Percentiles rank a stretch among this genome's conserved stretches.
Evolutionary conservation across 202 grass and related monocot species (phyloP).

Genomic region (Bolboschoenoplectus hybrid): DNA sequence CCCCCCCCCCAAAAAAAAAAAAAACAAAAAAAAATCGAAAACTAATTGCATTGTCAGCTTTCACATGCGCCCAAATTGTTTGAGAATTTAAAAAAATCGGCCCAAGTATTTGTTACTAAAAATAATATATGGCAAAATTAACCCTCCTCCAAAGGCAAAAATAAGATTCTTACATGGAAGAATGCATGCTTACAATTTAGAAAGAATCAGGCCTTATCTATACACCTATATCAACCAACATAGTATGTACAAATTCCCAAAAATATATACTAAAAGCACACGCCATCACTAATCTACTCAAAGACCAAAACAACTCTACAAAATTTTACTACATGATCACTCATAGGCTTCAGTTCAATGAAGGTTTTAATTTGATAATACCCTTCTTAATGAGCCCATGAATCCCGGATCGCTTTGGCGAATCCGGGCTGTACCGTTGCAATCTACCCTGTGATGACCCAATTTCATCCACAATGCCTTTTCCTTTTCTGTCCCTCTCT

Average conservation of each 20-base stretch:
- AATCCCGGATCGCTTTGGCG: constrained; percentile 41
- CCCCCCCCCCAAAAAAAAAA: not conserved
- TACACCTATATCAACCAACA: constrained; percentile 17
- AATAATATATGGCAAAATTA: constrained; percentile 3
- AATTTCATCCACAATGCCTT: constrained; percentile 44
- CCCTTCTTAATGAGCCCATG: constrained; percentile 59
- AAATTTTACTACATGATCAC: constrained; percentile 7
- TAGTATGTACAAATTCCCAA: constrained; percentile 11
- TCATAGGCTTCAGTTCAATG: constrained; percentile 9
- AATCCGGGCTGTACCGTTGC: constrained; percentile 45
- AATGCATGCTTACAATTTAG: constrained; percentile 7
- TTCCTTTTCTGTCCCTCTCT: constrained; percentile 51
- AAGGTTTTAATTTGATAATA: constrained; percentile 38
- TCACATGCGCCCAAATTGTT: not conserved
- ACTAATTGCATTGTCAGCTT: not conserved
- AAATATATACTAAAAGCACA: not conserved
- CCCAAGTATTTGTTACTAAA: not conserved
- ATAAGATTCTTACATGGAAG: not conserved
- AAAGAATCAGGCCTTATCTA: constrained; percentile 28
- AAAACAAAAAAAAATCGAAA: not conserved
- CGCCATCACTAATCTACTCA: constrained; percentile 15
- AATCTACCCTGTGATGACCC: not conserved
- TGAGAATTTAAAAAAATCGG: not conserved
- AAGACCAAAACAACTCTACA: not conserved
- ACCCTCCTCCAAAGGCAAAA: not conserved